Conservation (phyloP, 805 yeast genomes). For the Candida boidinii region DNA sequence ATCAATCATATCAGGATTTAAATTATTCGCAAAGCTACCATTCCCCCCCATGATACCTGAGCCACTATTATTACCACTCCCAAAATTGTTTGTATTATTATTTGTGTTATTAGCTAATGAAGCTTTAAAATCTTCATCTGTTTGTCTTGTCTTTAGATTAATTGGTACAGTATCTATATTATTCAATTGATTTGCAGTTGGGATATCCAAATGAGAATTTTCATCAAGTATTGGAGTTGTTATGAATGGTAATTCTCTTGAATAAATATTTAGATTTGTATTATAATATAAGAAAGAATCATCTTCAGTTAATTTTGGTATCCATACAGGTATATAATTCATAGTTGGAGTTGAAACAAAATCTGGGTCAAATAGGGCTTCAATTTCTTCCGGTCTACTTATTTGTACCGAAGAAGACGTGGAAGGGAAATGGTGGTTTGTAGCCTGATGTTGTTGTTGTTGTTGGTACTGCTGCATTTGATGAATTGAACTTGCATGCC, state of each 20-base stretch:
- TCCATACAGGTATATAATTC: constrained; percentile 42
- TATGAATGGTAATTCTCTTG: constrained; percentile 49
- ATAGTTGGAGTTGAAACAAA: constrained; percentile 18
- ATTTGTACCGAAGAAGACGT: constrained; percentile 17
- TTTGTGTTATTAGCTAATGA: background rate
- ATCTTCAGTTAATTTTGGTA: constrained; percentile 47
- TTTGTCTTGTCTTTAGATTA: constrained; percentile 4
- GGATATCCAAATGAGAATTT: constrained; percentile 22
- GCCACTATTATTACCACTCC: background rate
- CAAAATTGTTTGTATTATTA: no score
- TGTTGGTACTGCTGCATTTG: background rate
- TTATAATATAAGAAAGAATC: constrained; percentile 54
- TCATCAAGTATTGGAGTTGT: constrained; percentile 27
- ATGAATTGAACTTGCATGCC: no score
- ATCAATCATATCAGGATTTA: no score
- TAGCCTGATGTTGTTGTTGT: background rate
- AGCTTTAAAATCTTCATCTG: constrained; percentile 4
- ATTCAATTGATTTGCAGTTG: constrained; percentile 13
- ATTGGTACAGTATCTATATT: constrained; percentile 16
- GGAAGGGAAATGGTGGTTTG: background rate
- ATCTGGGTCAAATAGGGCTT: constrained; percentile 15
- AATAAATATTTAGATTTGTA: constrained; percentile 49
- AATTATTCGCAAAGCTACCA: no score
- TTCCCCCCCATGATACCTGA: constrained; percentile 1
- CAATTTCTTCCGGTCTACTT: constrained; percentile 18